Conservation (phyloP, 2,329 filamentous ascomycete species). For the Colletotrichum coccodes region DNA sequence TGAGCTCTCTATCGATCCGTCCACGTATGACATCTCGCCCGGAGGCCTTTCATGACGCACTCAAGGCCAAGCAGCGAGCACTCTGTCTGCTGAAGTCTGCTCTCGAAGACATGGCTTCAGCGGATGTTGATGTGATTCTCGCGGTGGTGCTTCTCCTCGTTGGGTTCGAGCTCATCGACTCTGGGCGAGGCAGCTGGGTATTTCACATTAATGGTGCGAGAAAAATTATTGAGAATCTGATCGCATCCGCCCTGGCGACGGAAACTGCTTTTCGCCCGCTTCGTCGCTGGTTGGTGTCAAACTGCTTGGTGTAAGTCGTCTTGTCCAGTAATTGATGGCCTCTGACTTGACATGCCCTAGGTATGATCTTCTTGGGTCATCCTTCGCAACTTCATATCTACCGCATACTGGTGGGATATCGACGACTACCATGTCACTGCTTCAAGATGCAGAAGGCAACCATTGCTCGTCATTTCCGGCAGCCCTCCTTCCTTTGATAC, state of each 20-base stretch:
- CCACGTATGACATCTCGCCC: neutral
- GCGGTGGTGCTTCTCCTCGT: neutral
- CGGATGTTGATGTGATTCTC: neutral
- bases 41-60: conserved; percentile 6
- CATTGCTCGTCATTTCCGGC: conserved; percentile 9
- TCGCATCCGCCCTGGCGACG: neutral
- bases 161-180: conserved; percentile 7
- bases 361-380: conserved; percentile 11
- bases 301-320: conserved; percentile 16
- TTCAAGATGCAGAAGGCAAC: conserved; percentile 12
- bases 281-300: neutral
- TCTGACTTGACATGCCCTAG: neutral
- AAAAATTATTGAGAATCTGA: neutral
- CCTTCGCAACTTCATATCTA: conserved; percentile 3
- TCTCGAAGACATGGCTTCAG: neutral
- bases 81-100: conserved; percentile 7
- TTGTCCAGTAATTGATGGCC: neutral
- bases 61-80: neutral
- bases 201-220: conserved; percentile 9
- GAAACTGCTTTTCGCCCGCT: neutral
- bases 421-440: conserved; percentile 10
- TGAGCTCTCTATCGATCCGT: neutral
- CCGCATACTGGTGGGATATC: neutral
- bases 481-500: conserved; percentile 7
- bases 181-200: neutral